A percentile compares a stretch with the other conserved stretches of the same genome.
Conservation (phyloP, 2,329 filamentous ascomycete genomes). For the Epichloe sibirici region DNA sequence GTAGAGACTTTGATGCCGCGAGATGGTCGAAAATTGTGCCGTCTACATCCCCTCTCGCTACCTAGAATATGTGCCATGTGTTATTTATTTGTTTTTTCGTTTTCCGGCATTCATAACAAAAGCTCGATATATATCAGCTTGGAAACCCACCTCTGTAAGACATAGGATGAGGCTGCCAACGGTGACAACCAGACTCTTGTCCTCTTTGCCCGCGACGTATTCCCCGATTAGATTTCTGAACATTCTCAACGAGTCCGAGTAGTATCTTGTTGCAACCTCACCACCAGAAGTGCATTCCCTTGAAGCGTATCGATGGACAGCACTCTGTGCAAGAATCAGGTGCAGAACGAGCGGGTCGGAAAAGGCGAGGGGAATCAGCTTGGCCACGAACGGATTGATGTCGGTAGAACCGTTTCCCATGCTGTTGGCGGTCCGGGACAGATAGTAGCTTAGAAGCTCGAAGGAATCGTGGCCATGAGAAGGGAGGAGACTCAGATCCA, state of each 20-base stretch:
- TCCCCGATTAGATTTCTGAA: constrained; percentile 23
- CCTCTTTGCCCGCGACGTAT: constrained; percentile 21
- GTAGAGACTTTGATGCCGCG: constrained; percentile 28
- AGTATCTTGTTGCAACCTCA: constrained; percentile 23
- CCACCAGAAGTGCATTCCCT: constrained; percentile 14
- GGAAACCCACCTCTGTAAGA: constrained; percentile 29
- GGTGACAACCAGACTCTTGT: constrained; percentile 26
- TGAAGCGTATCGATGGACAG: constrained; percentile 25
- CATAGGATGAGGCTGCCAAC: constrained; percentile 33
- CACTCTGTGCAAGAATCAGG: constrained; percentile 33
- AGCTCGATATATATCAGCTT: neutral
- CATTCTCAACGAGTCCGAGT: constrained; percentile 23
- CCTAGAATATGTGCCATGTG: constrained; percentile 5
- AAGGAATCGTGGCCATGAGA: constrained; percentile 23
- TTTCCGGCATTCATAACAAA: too few species aligned
- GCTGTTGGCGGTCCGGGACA: constrained; percentile 30
- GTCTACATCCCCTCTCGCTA: constrained; percentile 31
- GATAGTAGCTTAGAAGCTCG: constrained; percentile 33
- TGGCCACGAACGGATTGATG: constrained; percentile 32
- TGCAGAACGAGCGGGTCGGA: constrained; percentile 32
- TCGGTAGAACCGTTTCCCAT: constrained; percentile 36
- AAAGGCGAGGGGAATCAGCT: constrained; percentile 33
- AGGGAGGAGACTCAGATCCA: constrained; percentile 19
- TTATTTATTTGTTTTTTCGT: neutral
- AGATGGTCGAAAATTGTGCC: constrained; percentile 35